Evolutionary conservation across 2,329 filamentous ascomycete genomes (phyloP).

Genomic region (Verticillium tricorpus): DNA sequence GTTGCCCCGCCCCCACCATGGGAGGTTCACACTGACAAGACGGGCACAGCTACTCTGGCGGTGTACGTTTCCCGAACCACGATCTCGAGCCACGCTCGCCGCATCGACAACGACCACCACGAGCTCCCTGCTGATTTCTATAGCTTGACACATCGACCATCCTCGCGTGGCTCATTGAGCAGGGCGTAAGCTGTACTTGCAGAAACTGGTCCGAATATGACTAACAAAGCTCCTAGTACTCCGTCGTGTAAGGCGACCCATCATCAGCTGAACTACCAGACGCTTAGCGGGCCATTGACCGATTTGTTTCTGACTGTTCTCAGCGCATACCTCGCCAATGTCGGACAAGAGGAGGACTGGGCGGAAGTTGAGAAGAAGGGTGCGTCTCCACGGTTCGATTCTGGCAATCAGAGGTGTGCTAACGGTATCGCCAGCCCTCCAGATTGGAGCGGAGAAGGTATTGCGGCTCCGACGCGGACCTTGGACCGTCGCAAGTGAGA

Average conservation of each 20-base stretch:
- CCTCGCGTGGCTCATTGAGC: constrained; percentile 9
- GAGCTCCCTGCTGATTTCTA: neutral
- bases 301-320: neutral
- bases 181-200: neutral
- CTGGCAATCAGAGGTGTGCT: neutral
- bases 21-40: neutral
- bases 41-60: constrained; percentile 5
- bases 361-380: constrained; percentile 36
- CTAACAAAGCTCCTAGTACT: constrained; percentile 2
- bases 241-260: constrained; percentile 3
- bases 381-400: neutral
- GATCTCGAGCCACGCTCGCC: neutral
- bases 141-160: constrained; percentile 12
- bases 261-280: neutral
- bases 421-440: constrained; percentile 6
- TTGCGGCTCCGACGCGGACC: neutral
- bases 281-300: too few species aligned
- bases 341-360: constrained; percentile 70
- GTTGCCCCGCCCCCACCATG: constrained; percentile 1
- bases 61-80: constrained; percentile 1
- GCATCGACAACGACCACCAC: neutral
- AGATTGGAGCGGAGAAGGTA: constrained; percentile 13
- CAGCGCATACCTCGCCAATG: constrained; percentile 52
- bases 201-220: neutral
- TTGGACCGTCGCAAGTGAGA: too few species aligned